Percentiles rank a stretch among this genome's conserved stretches.
Conservation (phyloP, 2,329 filamentous ascomycete genomes). For the Blastomyces percursus region DNA sequence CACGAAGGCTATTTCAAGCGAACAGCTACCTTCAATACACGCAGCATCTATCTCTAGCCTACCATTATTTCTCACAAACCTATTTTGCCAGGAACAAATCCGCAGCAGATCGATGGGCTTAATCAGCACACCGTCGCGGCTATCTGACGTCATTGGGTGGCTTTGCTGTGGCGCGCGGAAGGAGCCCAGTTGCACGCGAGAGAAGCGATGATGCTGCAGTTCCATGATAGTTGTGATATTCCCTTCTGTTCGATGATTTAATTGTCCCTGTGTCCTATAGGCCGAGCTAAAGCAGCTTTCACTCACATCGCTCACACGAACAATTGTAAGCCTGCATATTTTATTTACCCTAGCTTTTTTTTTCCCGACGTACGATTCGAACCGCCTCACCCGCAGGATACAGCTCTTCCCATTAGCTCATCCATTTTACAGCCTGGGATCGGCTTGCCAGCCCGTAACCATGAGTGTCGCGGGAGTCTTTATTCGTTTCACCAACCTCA, state of each 20-base stretch:
- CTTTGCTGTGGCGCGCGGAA: neutral
- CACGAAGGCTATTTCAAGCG: neutral
- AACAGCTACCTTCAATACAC: neutral
- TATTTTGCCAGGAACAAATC: neutral
- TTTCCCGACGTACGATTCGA: neutral
- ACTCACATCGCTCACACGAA: neutral
- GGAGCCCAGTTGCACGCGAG: neutral
- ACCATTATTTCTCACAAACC: neutral
- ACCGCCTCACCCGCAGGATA: neutral
- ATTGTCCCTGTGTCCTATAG: neutral
- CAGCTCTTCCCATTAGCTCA: neutral
- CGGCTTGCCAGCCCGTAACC: slow-evolving; percentile 16
- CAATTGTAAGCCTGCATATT: neutral
- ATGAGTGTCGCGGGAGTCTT: slow-evolving; percentile 53
- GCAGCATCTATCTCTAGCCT: neutral
- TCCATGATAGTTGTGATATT: neutral
- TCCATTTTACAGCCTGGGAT: neutral
- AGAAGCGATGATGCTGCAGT: neutral
- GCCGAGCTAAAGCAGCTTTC: neutral
- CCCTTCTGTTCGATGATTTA: neutral
- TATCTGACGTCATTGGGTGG: neutral
- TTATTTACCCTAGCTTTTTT: neutral
- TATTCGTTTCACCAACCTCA: slow-evolving; percentile 59
- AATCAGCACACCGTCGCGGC: neutral
- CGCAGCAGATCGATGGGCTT: neutral